These are phyloP conservation scores for Mariannaea sp. DNA, from an alignment of 2,329 filamentous ascomycete species.

Conservation along the genomic window DNA sequence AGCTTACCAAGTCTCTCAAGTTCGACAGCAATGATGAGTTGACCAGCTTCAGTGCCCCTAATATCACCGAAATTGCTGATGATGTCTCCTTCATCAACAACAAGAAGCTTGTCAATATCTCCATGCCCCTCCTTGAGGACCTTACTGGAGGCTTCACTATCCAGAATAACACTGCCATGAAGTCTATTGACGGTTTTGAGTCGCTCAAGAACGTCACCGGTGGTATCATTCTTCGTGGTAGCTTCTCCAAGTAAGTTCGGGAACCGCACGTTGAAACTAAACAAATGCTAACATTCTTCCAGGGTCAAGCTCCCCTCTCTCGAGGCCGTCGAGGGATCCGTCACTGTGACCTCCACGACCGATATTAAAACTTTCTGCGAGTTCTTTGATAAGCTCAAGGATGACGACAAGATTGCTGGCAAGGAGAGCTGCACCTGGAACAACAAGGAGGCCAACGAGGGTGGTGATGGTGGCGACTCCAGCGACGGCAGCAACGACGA, in stretches of 20 bases:
- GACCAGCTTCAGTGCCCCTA: slow-evolving; percentile 63
- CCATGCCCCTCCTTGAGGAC: slow-evolving; percentile 68
- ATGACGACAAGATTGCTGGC: slow-evolving; percentile 50
- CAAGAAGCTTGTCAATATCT: slow-evolving; percentile 70
- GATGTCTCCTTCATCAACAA: slow-evolving; percentile 67
- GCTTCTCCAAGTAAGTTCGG: slow-evolving; percentile 75
- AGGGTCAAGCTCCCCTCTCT: slow-evolving; percentile 74
- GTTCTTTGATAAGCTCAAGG: slow-evolving; percentile 53
- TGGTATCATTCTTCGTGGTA: slow-evolving; percentile 83
- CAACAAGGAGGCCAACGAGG: slow-evolving; percentile 58
- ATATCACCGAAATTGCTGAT: slow-evolving; percentile 68
- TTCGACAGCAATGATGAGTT: slow-evolving; percentile 80
- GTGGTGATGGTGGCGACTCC: slow-evolving; percentile 38
- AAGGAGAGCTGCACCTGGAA: slow-evolving; percentile 54
- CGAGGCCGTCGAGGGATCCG: slow-evolving; percentile 70
- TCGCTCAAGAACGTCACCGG: slow-evolving; percentile 72
- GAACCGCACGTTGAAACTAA: background rate
- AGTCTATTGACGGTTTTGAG: slow-evolving; percentile 68
- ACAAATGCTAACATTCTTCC: slow-evolving; percentile 6
- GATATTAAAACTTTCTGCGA: slow-evolving; percentile 61
- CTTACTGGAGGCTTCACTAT: slow-evolving; percentile 83
- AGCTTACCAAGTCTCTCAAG: slow-evolving; percentile 78
- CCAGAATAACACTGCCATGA: slow-evolving; percentile 84
- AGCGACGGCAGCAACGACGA: slow-evolving; percentile 8
- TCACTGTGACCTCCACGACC: slow-evolving; percentile 70